Conservation (phyloP, 1,139 yeast genomes). For the Scheffersomyces titani region DNA sequence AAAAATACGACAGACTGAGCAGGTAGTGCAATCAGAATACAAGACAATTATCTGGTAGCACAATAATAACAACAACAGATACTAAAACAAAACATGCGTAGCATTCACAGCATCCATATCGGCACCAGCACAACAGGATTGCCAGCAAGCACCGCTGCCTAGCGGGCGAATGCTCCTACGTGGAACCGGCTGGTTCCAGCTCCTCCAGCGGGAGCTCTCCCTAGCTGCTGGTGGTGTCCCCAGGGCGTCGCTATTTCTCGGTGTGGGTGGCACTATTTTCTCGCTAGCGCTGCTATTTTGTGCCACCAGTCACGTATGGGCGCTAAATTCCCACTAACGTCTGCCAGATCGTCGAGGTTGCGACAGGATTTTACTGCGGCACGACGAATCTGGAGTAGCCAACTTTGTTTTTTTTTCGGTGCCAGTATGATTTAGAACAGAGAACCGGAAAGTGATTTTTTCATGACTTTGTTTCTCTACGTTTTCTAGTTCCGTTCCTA, state of each 20-base stretch:
- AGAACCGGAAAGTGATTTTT: neutral
- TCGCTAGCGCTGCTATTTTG: neutral
- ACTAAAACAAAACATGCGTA: neutral
- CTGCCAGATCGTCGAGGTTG: neutral
- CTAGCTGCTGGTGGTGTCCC: no score
- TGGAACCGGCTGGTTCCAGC: no score
- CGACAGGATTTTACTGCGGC: neutral
- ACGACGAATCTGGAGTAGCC: neutral
- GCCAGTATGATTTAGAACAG: neutral
- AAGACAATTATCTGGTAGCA: neutral
- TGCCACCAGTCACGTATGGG: neutral
- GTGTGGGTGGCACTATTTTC: neutral
- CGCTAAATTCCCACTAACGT: neutral
- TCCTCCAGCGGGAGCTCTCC: no score
- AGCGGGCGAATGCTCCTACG: no score
- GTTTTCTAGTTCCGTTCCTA: neutral
- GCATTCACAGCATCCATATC: no score
- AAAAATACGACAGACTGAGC: no score
- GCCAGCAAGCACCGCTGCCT: no score
- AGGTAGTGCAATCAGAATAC: neutral
- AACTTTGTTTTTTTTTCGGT: neutral
- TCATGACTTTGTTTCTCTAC: neutral
- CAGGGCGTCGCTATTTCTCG: neutral
- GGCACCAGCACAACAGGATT: no score
- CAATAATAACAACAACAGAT: neutral